Evolutionary conservation across 2,329 filamentous ascomycete genomes (phyloP).

Genomic region (Akanthomyces dipterigenus): DNA sequence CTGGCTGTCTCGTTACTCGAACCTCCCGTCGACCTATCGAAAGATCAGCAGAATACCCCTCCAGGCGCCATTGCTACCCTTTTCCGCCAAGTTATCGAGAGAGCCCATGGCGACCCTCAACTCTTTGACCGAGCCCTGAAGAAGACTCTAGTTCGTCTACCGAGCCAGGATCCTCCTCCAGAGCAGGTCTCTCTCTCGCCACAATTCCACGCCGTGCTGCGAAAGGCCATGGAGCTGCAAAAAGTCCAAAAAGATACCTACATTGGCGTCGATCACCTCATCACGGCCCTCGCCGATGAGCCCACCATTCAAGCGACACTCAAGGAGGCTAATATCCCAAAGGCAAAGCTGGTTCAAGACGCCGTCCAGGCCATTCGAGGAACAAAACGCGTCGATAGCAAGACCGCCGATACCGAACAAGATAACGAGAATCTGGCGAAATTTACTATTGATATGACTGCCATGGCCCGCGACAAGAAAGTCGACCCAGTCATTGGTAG

Average conservation of each 20-base stretch:
- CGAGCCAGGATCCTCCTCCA: conserved; percentile 90
- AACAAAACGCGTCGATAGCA: conserved; percentile 88
- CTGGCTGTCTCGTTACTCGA: conserved; percentile 78
- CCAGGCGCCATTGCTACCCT: conserved; percentile 62
- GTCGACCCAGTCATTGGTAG: conserved; percentile 95
- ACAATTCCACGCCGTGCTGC: conserved; percentile 72
- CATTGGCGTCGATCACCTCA: conserved; percentile 91
- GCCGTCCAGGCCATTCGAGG: conserved; percentile 90
- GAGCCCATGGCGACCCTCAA: conserved; percentile 88
- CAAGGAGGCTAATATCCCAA: conserved; percentile 84
- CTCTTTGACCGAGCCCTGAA: conserved; percentile 83
- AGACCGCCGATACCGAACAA: conserved; percentile 86
- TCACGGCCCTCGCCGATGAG: conserved; percentile 79
- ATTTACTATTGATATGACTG: conserved; percentile 98
- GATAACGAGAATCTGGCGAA: conserved; percentile 96
- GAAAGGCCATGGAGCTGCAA: conserved; percentile 80
- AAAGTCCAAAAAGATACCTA: conserved; percentile 97
- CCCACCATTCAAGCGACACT: conserved; percentile 63
- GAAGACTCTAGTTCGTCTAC: conserved; percentile 82
- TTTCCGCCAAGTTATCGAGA: conserved; percentile 90
- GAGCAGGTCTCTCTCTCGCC: conserved; percentile 81
- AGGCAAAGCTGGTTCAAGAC: conserved; percentile 80
- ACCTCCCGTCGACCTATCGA: conserved; percentile 66
- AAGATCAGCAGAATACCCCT: conserved; percentile 73
- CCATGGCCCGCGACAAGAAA: conserved; percentile 93